These are phyloP conservation scores for Phaffia australis DNA, from an alignment of 768 basidiomycete genomes.

Conservation along the genomic window DNA sequence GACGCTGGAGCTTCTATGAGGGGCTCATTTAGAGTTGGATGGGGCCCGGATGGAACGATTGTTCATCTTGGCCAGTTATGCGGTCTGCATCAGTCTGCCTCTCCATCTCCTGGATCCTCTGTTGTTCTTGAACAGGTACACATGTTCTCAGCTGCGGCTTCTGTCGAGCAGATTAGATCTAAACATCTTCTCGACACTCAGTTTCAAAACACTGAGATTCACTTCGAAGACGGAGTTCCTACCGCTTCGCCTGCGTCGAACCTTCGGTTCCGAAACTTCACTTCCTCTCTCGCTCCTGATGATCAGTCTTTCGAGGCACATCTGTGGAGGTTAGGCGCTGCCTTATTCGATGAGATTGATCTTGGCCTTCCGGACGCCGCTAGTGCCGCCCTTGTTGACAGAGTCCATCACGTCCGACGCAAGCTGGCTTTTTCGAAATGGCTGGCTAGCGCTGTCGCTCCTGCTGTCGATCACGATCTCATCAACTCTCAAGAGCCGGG, in stretches of 20 bases:
- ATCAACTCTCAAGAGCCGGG: constrained; percentile 44
- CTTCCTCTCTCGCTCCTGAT: constrained; percentile 55
- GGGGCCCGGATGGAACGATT: constrained; percentile 70
- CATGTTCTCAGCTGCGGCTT: constrained; percentile 30
- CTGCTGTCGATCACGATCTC: constrained; percentile 58
- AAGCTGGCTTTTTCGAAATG: constrained; percentile 72
- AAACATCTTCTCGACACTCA: constrained; percentile 65
- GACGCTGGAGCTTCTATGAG: constrained; percentile 82
- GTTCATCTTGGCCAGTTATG: constrained; percentile 61
- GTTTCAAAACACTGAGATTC: constrained; percentile 57
- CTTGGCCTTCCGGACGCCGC: constrained; percentile 50
- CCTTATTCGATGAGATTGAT: constrained; percentile 76
- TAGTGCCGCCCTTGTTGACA: constrained; percentile 52
- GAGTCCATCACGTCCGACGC: constrained; percentile 54
- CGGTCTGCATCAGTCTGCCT: constrained; percentile 25
- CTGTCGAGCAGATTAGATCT: constrained; percentile 40
- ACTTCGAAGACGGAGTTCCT: constrained; percentile 50
- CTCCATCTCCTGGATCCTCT: constrained; percentile 26
- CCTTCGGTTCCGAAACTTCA: constrained; percentile 70
- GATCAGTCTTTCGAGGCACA: constrained; percentile 65
- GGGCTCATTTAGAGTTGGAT: constrained; percentile 77
- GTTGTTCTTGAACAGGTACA: constrained; percentile 33
- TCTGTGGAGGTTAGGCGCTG: constrained; percentile 76
- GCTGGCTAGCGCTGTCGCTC: constrained; percentile 63
- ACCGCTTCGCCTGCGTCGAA: constrained; percentile 17